Conservation (phyloP, 208 protist genomes). For the Porcisia hertigi region DNA sequence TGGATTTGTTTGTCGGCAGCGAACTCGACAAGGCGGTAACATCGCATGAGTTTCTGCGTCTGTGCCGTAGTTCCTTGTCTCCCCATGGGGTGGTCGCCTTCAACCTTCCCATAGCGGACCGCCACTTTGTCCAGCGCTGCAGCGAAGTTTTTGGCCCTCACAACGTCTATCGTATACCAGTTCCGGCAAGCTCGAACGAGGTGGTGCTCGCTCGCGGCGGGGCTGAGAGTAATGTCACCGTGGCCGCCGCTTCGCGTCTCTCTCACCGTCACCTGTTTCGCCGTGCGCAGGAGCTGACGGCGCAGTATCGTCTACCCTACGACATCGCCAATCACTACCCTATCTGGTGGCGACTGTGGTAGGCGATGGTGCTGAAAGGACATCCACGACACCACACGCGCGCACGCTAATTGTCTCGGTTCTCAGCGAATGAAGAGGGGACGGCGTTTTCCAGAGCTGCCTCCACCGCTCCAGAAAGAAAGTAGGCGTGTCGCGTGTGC, state of each 20-base stretch:
- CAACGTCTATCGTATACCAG: constrained; percentile 74
- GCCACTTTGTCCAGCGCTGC: constrained; percentile 58
- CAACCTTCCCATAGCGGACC: constrained; percentile 63
- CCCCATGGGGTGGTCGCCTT: constrained; percentile 78
- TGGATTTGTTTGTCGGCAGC: constrained; percentile 85
- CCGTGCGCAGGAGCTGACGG: constrained; percentile 53
- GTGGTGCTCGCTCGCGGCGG: constrained; percentile 69
- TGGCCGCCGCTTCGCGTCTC: constrained; percentile 27
- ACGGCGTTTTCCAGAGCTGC: not conserved
- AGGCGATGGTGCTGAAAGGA: not conserved
- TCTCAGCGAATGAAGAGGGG: not conserved
- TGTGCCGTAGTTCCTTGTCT: constrained; percentile 53
- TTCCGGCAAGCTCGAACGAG: constrained; percentile 67
- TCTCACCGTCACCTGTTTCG: constrained; percentile 66
- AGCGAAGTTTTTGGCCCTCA: constrained; percentile 50
- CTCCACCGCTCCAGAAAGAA: not conserved
- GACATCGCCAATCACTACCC: constrained; percentile 74
- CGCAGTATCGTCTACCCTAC: constrained; percentile 69
- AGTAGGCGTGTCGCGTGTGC: not conserved
- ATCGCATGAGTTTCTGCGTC: constrained; percentile 51
- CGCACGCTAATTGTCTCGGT: not conserved
- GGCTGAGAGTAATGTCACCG: constrained; percentile 1
- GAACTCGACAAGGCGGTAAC: constrained; percentile 43
- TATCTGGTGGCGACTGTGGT: constrained; percentile 86
- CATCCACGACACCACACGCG: not conserved